Conservation (phyloP, 176 grass and related monocot species). For the Phoenix dactylifera region DNA sequence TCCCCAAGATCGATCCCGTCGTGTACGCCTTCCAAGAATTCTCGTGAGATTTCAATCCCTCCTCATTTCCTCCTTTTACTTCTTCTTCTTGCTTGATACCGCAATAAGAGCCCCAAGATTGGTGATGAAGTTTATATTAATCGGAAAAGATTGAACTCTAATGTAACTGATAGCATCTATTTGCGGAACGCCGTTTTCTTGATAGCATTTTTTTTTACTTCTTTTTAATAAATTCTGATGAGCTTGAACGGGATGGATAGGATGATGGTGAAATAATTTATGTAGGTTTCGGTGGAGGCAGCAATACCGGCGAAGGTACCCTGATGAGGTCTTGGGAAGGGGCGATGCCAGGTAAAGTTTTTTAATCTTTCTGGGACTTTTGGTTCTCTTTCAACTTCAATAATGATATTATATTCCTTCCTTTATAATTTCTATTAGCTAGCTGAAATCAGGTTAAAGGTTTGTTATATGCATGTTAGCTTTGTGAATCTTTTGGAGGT, state of each 20-base stretch:
- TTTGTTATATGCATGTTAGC: too few relatives aligned
- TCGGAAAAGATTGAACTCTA: neutral
- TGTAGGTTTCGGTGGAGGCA: conserved; percentile 89
- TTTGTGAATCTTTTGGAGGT: too few relatives aligned
- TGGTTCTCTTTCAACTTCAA: too few relatives aligned
- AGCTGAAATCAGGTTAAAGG: too few relatives aligned
- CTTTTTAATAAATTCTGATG: neutral
- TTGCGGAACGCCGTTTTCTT: too few relatives aligned
- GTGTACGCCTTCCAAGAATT: conserved; percentile 92
- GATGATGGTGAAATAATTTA: neutral
- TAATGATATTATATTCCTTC: too few relatives aligned
- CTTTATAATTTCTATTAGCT: too few relatives aligned
- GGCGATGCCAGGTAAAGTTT: conserved; percentile 17
- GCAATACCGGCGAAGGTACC: conserved; percentile 76
- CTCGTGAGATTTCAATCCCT: conserved; percentile 38
- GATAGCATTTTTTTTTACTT: neutral
- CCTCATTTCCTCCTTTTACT: neutral
- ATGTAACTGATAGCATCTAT: neutral
- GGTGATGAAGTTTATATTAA: neutral
- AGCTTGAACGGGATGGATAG: neutral
- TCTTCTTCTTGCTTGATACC: too few relatives aligned
- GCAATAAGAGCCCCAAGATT: too few relatives aligned
- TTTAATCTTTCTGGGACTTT: too few relatives aligned
- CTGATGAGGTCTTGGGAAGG: conserved; percentile 69
- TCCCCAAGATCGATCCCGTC: conserved; percentile 85